Evolutionary conservation across 2,329 filamentous ascomycete species (phyloP), one percentile per base, ranked within the genome.

Genomic region (Fusarium brachygibbosum): DNA sequence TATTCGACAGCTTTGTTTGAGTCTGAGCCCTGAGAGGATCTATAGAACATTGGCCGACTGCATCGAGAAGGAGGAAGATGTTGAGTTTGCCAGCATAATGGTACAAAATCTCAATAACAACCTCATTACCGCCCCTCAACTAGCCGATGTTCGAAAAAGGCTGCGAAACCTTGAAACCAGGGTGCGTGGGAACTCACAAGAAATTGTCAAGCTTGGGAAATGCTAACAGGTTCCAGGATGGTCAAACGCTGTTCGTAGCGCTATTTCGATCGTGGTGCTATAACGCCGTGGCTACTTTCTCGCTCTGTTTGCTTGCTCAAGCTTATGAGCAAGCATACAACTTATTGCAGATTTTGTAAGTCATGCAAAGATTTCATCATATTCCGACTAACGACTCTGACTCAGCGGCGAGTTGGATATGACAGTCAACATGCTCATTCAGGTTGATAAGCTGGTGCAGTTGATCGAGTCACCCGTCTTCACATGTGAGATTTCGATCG

Each of bases 91-190:
- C 17, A 98, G 95, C 77, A 98, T 99, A 74, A 99, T 99, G 96
- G 94, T 99, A 31, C 96, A 99, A 79, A 98, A 98, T 75, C 85
- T 99, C 53, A 99, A 99, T 82, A 99, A 99, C 79, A 99, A 99
- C 75, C 89, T 99, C 56, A 98, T 99, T 70, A 99, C 97, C 3
- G 96, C 97, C 0, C 96, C 97, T 1, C 94, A 99, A 79, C 84
- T 99, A 31, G 90, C 93, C 2, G 97, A 98, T 73, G 85, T 99
- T 67, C 89, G 96, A 45, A 98, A 97, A 79, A 86, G 96, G 42
- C 83, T 99, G 51, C 87, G 96, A 34, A 99, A 97, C 73, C 84
- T 98, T 3, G 96, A 99, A 78, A 93, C 91, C 12, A 94, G 90
- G 82, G 91, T 91, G 81, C 50, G 11, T 6, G 25, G 28, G 17